Conservation (phyloP, 495 filamentous ascomycete genomes). For the Neurospora discreta region DNA sequence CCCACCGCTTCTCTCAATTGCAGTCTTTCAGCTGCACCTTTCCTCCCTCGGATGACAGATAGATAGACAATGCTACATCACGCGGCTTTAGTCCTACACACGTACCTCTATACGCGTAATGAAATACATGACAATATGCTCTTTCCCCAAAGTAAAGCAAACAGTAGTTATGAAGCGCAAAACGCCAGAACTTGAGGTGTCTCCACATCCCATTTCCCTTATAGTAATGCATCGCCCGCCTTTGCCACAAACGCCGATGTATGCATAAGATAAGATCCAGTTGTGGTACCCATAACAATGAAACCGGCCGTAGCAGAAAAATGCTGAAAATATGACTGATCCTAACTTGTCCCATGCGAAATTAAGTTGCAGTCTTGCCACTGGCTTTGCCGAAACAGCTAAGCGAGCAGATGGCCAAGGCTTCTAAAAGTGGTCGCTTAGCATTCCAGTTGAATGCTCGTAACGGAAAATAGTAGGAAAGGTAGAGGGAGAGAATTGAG, state of each 20-base stretch:
- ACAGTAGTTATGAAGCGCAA: background rate
- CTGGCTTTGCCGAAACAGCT: background rate
- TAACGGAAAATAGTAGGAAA: background rate
- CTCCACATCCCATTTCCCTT: background rate
- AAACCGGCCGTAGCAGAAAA: background rate
- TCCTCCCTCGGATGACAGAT: background rate
- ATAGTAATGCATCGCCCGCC: background rate
- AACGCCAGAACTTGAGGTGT: background rate
- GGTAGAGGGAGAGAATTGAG: background rate
- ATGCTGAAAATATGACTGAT: background rate
- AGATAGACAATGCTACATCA: background rate
- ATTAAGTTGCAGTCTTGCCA: background rate
- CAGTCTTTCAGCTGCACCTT: background rate
- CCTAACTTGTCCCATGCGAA: background rate
- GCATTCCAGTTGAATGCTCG: background rate
- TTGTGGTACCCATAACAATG: background rate
- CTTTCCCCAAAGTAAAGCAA: background rate
- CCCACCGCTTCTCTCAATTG: background rate
- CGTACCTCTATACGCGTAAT: background rate
- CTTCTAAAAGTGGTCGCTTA: background rate
- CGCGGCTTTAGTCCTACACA: background rate
- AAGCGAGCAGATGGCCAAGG: background rate
- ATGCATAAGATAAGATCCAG: background rate
- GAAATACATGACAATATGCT: background rate
- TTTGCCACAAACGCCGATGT: background rate